phyloP scores from a whole-genome alignment of 306 rosid species.

The Cicer judaicum region DNA sequence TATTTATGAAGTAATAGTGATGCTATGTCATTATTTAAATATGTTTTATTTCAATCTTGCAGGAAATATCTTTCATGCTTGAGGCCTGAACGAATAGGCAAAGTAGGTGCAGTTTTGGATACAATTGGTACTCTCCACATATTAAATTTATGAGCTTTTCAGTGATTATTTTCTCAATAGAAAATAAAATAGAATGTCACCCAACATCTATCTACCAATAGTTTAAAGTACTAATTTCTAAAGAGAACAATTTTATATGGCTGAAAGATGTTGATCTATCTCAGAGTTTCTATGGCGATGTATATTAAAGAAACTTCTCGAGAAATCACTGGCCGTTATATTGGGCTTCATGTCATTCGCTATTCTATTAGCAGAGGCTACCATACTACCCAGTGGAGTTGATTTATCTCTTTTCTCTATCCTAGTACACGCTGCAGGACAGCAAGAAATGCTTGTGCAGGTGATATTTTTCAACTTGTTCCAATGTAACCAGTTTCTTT shows the following conservation, averaged over 20 bases:
- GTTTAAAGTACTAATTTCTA: not conserved
- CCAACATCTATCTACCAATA: not conserved
- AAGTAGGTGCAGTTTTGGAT: conserved; percentile 70
- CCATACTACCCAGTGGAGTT: conserved; percentile 72
- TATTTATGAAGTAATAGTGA: conserved; percentile 17
- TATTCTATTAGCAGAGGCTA: conserved; percentile 93
- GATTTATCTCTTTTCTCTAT: conserved; percentile 88
- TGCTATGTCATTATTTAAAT: conserved; percentile 8
- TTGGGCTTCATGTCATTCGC: conserved; percentile 79
- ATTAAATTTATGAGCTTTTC: conserved; percentile 16
- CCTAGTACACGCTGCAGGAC: conserved; percentile 71
- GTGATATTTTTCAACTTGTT: conserved; percentile 46
- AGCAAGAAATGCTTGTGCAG: conserved; percentile 82
- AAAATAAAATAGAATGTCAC: not conserved
- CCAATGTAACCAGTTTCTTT: conserved; percentile 20
- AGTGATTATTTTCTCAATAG: not conserved
- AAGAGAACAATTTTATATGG: conserved; percentile 33
- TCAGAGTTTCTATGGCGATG: conserved; percentile 95
- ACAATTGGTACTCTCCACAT: conserved; percentile 65
- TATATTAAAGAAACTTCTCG: conserved; percentile 69
- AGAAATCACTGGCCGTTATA: conserved; percentile 71
- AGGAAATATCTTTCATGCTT: conserved; percentile 89
- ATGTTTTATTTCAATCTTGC: conserved; percentile 41
- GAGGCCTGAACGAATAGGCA: conserved; percentile 77
- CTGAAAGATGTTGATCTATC: conserved; percentile 43